Conservation (phyloP, 805 yeast species). For the Lachancea waltii region DNA sequence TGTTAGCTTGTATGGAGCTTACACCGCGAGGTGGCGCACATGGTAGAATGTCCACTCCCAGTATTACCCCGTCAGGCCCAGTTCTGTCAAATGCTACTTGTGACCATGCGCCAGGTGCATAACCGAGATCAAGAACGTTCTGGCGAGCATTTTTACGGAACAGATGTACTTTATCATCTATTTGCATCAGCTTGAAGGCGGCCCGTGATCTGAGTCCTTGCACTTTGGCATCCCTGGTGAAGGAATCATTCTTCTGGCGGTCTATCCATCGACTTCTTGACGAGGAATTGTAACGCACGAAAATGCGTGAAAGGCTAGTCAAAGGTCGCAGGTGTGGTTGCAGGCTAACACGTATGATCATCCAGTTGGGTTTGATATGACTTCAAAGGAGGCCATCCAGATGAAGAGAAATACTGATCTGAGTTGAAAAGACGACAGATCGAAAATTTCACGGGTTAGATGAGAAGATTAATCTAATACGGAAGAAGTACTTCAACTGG, state of each 20-base stretch:
- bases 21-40: conserved; percentile 77
- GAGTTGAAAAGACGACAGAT: too few relatives aligned
- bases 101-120: conserved; percentile 94
- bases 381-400: too few relatives aligned
- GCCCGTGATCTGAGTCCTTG: conserved; percentile 74
- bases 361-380: too few relatives aligned
- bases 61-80: conserved; percentile 44
- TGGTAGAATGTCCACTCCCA: conserved; percentile 81
- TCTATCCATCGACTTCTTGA: conserved; percentile 71
- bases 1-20: conserved; percentile 78
- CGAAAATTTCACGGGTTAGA: too few relatives aligned
- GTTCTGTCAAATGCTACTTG: conserved; percentile 65
- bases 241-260: conserved; percentile 61
- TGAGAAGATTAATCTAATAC: too few relatives aligned
- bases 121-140: conserved; percentile 80
- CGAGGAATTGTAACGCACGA: conserved; percentile 31
- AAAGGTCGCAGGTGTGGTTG: neutral
- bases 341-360: too few relatives aligned
- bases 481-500: too few relatives aligned
- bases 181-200: conserved; percentile 77
- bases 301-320: neutral
- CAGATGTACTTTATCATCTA: conserved; percentile 56
- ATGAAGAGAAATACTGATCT: too few relatives aligned
- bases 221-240: conserved; percentile 57
- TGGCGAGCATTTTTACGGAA: conserved; percentile 41